Evolutionary conservation across 768 basidiomycete species (phyloP), one percentile per base, ranked within the genome.

Genomic region (Tricholoma sp.): DNA sequence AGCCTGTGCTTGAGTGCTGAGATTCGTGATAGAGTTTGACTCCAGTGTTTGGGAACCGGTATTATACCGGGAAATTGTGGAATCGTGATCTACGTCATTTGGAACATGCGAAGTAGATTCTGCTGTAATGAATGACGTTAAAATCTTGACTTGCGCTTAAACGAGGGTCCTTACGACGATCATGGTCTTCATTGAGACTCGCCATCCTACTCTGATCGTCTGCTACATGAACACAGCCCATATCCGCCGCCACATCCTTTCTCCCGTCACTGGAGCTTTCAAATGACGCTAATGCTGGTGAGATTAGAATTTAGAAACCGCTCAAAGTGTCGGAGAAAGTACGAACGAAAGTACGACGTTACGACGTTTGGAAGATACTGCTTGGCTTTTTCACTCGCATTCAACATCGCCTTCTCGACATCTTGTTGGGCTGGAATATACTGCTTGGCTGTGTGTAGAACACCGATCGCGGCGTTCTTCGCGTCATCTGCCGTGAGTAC

Each of bases 371-470:
- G 60, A 9, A 67, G 32, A 42, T 69, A 68, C 18, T 62, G 63
- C 33, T 60, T 61, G 1, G 62, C 66, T 6, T 59, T 60, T 37
- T 59, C 61, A 7, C 59, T 56, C 7, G 61, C 66, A 18, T 56
- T 60, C 17, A 52, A 32, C 12, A 68, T 34, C 4, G 60, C 61
- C 24, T 64, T 56, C 58, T 61, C 60, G 4, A 69, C 61, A 31
- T 64, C 61, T 17, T 59, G 54, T 39, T 63, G 65, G 10, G 50
- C 59, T 3, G 65, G 68, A 31, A 68, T 52, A 34, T 63, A 62
- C 31, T 61, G 55, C n/a, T 58, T 60, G 32, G 61, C 62, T 4
- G 62, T 53, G 24, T 65, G 61, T 20, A 58, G 47, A 11, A 55
- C 58, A 2, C 44, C 53, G 15, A 51, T 41, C 2, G 56, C 51